These are phyloP conservation scores for Leptomonas pyrrhocoris DNA, from an alignment of 208 protist genomes.

Conservation along the genomic window DNA sequence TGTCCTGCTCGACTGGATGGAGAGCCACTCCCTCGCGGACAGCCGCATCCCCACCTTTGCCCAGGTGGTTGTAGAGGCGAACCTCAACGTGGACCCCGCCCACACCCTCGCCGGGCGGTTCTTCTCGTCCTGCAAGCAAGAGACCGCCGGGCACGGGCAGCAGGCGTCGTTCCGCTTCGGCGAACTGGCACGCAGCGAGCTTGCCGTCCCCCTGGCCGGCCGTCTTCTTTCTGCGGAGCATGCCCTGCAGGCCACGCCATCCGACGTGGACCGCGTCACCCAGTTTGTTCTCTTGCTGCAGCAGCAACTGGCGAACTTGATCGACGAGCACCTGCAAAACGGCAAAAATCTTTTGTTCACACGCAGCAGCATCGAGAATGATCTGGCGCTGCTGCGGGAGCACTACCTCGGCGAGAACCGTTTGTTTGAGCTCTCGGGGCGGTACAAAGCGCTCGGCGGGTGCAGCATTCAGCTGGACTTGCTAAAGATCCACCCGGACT, in stretches of 20 bases:
- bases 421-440: constrained; percentile 70
- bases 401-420: constrained; percentile 56
- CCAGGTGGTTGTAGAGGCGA: constrained; percentile 47
- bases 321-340: constrained; percentile 39
- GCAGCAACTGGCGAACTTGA: constrained; percentile 54
- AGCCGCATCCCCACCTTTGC: constrained; percentile 60
- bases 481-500: constrained; percentile 70
- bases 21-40: constrained; percentile 66
- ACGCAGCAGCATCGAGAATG: constrained; percentile 32
- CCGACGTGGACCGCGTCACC: constrained; percentile 42
- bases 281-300: constrained; percentile 80
- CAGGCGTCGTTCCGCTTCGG: constrained; percentile 61
- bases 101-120: constrained; percentile 64
- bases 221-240: constrained; percentile 58
- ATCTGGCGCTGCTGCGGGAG: constrained; percentile 50
- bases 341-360: constrained; percentile 33
- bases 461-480: constrained; percentile 84
- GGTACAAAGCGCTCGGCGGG: constrained; percentile 69
- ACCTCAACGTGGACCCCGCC: constrained; percentile 43
- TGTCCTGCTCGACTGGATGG: constrained; percentile 73
- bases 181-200: constrained; percentile 57
- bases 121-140: constrained; percentile 55
- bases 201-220: constrained; percentile 40
- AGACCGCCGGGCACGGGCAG: constrained; percentile 27
- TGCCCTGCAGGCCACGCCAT: constrained; percentile 42